Conservation (phyloP, 2,329 filamentous ascomycete genomes). For the Colletotrichum cuscutae region DNA sequence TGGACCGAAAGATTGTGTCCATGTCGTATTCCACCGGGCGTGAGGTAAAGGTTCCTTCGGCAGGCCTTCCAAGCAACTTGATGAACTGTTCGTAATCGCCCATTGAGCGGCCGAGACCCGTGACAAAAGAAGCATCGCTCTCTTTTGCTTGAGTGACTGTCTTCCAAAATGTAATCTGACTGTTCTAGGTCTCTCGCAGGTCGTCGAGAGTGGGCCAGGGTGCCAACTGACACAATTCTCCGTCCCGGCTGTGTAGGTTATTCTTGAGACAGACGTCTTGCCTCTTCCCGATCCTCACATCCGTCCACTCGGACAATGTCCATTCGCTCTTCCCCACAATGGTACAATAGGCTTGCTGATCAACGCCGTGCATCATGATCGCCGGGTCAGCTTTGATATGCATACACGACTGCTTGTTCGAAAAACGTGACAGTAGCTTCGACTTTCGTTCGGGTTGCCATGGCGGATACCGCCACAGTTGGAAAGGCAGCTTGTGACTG, state of each 20-base stretch:
- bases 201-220: conserved; percentile 25
- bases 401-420: not conserved
- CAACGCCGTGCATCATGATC: not conserved
- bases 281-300: conserved; percentile 6
- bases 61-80: conserved; percentile 6
- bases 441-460: conserved; percentile 10
- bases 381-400: not conserved
- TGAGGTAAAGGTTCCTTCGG: not conserved
- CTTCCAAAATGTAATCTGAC: conserved; percentile 33
- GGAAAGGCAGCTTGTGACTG: conserved; percentile 26
- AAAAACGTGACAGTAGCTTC: not conserved
- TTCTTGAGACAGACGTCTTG: conserved; percentile 5
- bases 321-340: not conserved
- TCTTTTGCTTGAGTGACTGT: not conserved
- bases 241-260: not conserved
- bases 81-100: conserved; percentile 30
- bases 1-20: not conserved
- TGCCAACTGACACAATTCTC: conserved; percentile 24
- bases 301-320: conserved; percentile 25
- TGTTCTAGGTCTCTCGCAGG: conserved; percentile 16
- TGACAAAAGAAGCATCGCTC: conserved; percentile 6
- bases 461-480: conserved; percentile 28
- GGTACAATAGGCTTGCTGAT: not conserved
- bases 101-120: not conserved
- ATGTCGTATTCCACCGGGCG: conserved; percentile 4